phyloP scores from a whole-genome alignment of 2,329 filamentous ascomycete genomes.

The Ceratocystiopsis sp. region DNA sequence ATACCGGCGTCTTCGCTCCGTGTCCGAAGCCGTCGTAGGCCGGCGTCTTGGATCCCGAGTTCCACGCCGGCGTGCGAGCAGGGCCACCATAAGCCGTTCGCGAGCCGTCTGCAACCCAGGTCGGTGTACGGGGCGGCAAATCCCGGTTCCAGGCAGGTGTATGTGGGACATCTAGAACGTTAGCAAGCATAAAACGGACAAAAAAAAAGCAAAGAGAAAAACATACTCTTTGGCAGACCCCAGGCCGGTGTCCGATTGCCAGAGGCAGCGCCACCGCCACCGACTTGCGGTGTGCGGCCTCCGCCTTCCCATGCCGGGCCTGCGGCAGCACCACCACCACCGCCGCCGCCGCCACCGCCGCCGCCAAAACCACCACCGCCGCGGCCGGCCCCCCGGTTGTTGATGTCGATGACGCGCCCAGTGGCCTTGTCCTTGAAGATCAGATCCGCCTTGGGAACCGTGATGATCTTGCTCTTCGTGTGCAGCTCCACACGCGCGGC shows the following conservation, averaged over 20 bases:
- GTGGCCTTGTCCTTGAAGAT: conserved; percentile 72
- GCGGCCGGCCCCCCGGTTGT: conserved; percentile 21
- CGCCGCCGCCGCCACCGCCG: conserved; percentile 14
- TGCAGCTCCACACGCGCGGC: conserved; percentile 84
- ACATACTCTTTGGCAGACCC: conserved; percentile 49
- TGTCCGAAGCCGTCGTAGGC: conserved; percentile 45
- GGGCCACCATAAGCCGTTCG: conserved; percentile 62
- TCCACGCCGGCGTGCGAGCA: conserved; percentile 60
- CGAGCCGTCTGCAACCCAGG: conserved; percentile 48
- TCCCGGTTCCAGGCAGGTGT: conserved; percentile 46
- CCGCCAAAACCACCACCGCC: conserved; percentile 17
- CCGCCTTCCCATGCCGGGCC: conserved; percentile 44
- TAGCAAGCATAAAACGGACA: conserved; percentile 3
- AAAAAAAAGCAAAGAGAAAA: neutral
- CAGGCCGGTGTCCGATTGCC: conserved; percentile 61
- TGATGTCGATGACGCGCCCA: conserved; percentile 61
- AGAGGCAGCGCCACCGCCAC: conserved; percentile 34
- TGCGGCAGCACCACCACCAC: conserved; percentile 10
- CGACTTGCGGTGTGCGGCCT: conserved; percentile 50
- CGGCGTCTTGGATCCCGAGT: conserved; percentile 58
- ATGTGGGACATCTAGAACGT: conserved; percentile 32
- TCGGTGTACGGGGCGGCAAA: conserved; percentile 46
- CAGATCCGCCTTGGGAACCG: conserved; percentile 65
- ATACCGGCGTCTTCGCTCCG: conserved; percentile 54
- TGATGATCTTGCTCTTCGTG: conserved; percentile 83